Conservation (phyloP, 371 early-diverging fungal genomes). For the Mortierella sp. region DNA sequence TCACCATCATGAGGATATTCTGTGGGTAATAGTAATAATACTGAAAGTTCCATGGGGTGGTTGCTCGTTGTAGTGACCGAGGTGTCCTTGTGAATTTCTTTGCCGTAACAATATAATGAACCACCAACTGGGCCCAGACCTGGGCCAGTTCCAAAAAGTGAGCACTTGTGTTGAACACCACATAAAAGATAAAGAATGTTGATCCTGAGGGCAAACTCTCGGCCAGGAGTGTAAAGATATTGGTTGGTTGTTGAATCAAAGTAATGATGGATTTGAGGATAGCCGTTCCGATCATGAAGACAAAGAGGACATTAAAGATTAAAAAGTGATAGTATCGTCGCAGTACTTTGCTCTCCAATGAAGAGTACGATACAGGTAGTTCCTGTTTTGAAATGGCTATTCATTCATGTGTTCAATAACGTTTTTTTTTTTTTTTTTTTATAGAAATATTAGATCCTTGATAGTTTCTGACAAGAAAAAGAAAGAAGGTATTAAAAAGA, state of each 20-base stretch:
- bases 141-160: conserved; percentile 76
- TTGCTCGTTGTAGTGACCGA: conserved; percentile 68
- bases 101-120: conserved; percentile 43
- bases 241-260: conserved; percentile 54
- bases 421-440: too few species aligned
- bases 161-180: conserved; percentile 78
- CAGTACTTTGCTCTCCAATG: conserved; percentile 74
- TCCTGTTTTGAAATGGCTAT: conserved; percentile 71
- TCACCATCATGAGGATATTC: conserved; percentile 75
- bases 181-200: conserved; percentile 83
- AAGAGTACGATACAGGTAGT: conserved; percentile 67
- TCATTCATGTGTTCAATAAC: too few species aligned
- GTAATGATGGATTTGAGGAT: conserved; percentile 80
- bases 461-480: too few species aligned
- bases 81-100: conserved; percentile 71
- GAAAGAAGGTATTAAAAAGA: conserved; percentile 2
- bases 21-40: conserved; percentile 73
- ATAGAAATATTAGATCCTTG: too few species aligned
- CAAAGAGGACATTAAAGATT: conserved; percentile 88
- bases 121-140: conserved; percentile 59
- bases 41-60: conserved; percentile 76
- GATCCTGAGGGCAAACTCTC: conserved; percentile 61
- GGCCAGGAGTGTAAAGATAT: conserved; percentile 42
- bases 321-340: conserved; percentile 89
- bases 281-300: conserved; percentile 86